Evolutionary conservation across 257 asterid species (phyloP), one percentile per base, ranked within the genome.

Genomic region (Dorcoceras hygrometricum): DNA sequence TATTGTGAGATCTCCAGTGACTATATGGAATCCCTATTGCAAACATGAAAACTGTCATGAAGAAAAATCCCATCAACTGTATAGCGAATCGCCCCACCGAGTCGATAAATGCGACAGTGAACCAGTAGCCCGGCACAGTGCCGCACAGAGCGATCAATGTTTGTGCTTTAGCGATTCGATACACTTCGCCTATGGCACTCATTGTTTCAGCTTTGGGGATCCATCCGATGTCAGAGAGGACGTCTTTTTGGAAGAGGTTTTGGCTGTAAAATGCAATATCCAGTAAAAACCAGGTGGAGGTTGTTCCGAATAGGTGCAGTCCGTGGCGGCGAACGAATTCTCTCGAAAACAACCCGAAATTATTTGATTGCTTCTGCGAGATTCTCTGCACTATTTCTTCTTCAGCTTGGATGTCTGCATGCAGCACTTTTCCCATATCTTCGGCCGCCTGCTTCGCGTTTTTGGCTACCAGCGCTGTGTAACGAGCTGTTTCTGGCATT

Each of bases 401-500:
- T 34, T 76, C 80, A 14, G 71, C 56, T 55, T 61, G 74, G 7
- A 76, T 50, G 7, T 76, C 77, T 3, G 72, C 70, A 8, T 76
- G 63, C 34, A 76, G 57, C 36, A 76, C 80, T 26, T 67, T 68
- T 20, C 74, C 56, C 77, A 76, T 76, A 43, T 76, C 80, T 1
- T 32, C 31, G 8, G 80, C 77, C 8, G 80, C 80, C 67, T 63
- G 73, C 62, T 67, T 66, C 3, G 72, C 60, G n/a, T 76, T 72
- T 27, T 67, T 76, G 2, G 73, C 80, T 0, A 76, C 74, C 23
- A 76, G 59, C 34, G 80, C 77, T 0, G 80, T 76, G 74, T 76
- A 76, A 61, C 80, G 80, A 0, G 80, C 77, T 0, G 80, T 76
- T 71, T 76, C 80, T 4, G 80, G 80, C 80, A 76, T 76, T 28